Evolutionary conservation across 108 stramenopile genomes (phyloP).

Genomic region (Craspedostauros australis): DNA sequence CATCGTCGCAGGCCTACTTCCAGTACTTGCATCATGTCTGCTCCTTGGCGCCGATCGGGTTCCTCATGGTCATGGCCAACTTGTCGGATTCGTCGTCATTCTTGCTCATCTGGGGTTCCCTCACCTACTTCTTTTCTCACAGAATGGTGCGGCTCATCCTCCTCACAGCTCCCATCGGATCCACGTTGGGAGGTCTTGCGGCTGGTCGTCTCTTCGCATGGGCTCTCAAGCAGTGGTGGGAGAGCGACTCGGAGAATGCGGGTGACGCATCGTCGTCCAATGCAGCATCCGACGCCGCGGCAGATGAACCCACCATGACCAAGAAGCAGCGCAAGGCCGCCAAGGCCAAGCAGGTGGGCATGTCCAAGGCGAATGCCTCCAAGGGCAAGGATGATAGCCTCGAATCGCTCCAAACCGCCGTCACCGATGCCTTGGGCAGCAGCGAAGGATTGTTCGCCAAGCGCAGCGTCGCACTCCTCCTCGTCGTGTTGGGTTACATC

Average conservation of each 20-base stretch:
- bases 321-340: constrained; percentile 7
- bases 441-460: constrained; percentile 70
- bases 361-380: background rate
- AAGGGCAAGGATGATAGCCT: constrained; percentile 27
- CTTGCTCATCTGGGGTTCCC: constrained; percentile 83
- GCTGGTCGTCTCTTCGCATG: constrained; percentile 74
- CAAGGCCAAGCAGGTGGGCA: background rate
- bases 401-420: constrained; percentile 39
- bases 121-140: constrained; percentile 94
- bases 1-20: constrained; percentile 89
- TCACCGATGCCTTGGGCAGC: constrained; percentile 46
- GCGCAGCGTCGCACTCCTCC: constrained; percentile 35
- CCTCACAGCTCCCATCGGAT: constrained; percentile 89
- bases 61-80: constrained; percentile 66
- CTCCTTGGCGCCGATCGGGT: constrained; percentile 90
- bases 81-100: constrained; percentile 82
- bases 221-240: constrained; percentile 57
- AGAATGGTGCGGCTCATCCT: constrained; percentile 98
- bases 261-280: constrained; percentile 5
- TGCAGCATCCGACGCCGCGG: constrained; percentile 6
- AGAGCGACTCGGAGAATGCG: no score
- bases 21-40: constrained; percentile 96
- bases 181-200: constrained; percentile 82
- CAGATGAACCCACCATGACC: background rate
- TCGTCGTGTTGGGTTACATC: constrained; percentile 47